Evolutionary conservation across 2,329 filamentous ascomycete species (phyloP).

Genomic region (Ophiosphaerella korrae): DNA sequence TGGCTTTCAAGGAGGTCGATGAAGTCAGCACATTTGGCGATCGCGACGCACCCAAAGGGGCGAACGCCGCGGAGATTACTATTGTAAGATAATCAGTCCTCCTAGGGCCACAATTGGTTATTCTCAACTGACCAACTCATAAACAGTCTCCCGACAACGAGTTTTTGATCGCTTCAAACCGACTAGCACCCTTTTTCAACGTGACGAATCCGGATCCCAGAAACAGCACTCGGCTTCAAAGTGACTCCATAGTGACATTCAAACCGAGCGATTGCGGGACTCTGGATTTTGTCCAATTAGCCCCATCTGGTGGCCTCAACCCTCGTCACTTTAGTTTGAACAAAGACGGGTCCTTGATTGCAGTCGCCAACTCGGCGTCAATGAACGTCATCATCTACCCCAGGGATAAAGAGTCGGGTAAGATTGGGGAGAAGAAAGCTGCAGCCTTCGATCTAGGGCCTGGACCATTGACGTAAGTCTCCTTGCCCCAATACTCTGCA

Average conservation of each 20-base stretch:
- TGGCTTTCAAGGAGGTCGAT: slow-evolving; percentile 57
- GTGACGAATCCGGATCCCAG: slow-evolving; percentile 52
- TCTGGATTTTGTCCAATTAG: slow-evolving; percentile 61
- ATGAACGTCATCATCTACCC: slow-evolving; percentile 65
- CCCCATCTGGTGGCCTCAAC: slow-evolving; percentile 66
- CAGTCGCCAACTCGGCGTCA: slow-evolving; percentile 68
- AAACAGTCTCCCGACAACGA: slow-evolving; percentile 55
- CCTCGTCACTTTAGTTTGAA: slow-evolving; percentile 74
- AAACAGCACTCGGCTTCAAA: slow-evolving; percentile 42
- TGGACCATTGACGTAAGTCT: slow-evolving; percentile 31
- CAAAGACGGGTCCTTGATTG: slow-evolving; percentile 65
- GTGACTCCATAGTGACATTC: slow-evolving; percentile 65
- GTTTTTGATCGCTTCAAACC: slow-evolving; percentile 71
- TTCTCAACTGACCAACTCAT: neutral
- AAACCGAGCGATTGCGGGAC: slow-evolving; percentile 53
- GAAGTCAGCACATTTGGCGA: slow-evolving; percentile 49
- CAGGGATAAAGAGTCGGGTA: slow-evolving; percentile 64
- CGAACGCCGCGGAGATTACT: slow-evolving; percentile 60
- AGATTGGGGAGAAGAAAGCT: slow-evolving; percentile 58
- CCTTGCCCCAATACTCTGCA: slow-evolving; percentile 1
- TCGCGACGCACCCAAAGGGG: slow-evolving; percentile 36
- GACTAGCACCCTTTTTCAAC: slow-evolving; percentile 63
- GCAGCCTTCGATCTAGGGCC: slow-evolving; percentile 22
- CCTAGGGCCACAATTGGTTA: neutral
- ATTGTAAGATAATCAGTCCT: slow-evolving; percentile 33